These are phyloP conservation scores for Zymoseptoria pseudotritici DNA, from an alignment of 2,329 filamentous ascomycete genomes.

Conservation along the genomic window DNA sequence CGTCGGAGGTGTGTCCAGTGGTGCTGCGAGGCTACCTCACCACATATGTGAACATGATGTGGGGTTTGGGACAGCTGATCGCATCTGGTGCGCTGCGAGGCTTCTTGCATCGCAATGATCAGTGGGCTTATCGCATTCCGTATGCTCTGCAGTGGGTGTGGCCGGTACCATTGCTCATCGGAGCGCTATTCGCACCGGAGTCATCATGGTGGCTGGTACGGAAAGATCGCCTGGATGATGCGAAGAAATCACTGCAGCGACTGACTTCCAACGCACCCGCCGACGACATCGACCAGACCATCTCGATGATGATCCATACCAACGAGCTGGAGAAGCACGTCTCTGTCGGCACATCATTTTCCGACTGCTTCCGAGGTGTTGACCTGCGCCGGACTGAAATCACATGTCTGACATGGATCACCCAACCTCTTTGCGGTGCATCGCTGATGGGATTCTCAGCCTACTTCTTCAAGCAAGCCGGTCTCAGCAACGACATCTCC, in stretches of 20 bases:
- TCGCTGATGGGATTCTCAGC: conserved; percentile 28
- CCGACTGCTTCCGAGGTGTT: conserved; percentile 31
- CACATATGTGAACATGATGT: conserved; percentile 55
- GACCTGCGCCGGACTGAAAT: conserved; percentile 32
- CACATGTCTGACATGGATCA: conserved; percentile 24
- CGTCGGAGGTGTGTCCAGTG: conserved; percentile 56
- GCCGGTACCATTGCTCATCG: conserved; percentile 26
- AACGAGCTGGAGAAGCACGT: conserved; percentile 25
- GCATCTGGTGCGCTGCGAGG: conserved; percentile 32
- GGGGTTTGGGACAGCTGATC: conserved; percentile 55
- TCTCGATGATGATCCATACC: conserved; percentile 22
- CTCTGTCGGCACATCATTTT: conserved; percentile 22
- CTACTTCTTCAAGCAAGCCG: conserved; percentile 33
- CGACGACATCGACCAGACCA: conserved; percentile 14
- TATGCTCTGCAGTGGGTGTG: conserved; percentile 39
- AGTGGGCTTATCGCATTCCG: conserved; percentile 35
- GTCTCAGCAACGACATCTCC: conserved; percentile 19
- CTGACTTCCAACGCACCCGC: conserved; percentile 6
- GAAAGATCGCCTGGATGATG: neutral
- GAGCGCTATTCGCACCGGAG: conserved; percentile 25
- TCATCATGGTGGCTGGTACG: conserved; percentile 18
- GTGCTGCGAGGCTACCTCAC: conserved; percentile 51
- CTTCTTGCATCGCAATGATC: conserved; percentile 13
- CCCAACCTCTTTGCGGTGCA: conserved; percentile 29
- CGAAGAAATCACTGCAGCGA: conserved; percentile 1